Conservation (phyloP, 2,329 filamentous ascomycete species). For the Calonectria pseudoreteaudii region DNA sequence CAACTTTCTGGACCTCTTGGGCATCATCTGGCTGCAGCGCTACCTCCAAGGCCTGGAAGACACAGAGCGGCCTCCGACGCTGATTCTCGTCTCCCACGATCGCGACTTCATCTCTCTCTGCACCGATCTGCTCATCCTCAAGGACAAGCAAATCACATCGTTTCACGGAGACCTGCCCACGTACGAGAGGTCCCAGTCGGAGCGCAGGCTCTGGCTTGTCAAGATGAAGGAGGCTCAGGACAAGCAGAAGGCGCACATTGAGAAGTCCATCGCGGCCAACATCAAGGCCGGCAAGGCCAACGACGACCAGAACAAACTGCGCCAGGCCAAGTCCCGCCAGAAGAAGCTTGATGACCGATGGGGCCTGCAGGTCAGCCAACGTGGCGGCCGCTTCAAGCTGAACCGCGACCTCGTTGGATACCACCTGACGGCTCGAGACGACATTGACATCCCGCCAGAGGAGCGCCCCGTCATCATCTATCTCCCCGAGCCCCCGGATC, state of each 20-base stretch:
- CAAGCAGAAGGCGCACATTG: slow-evolving; percentile 82
- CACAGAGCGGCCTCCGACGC: slow-evolving; percentile 67
- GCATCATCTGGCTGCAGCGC: slow-evolving; percentile 86
- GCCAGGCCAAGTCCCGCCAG: slow-evolving; percentile 86
- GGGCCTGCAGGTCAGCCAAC: slow-evolving; percentile 79
- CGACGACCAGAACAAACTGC: slow-evolving; percentile 86
- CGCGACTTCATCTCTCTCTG: slow-evolving; percentile 82
- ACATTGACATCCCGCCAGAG: slow-evolving; percentile 77
- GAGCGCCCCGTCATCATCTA: slow-evolving; percentile 68
- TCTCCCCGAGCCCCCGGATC: slow-evolving; percentile 73
- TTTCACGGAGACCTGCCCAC: slow-evolving; percentile 81
- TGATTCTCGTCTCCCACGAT: slow-evolving; percentile 87
- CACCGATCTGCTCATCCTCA: slow-evolving; percentile 81
- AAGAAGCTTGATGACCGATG: slow-evolving; percentile 87
- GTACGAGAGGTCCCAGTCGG: slow-evolving; percentile 77
- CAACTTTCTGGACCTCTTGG: slow-evolving; percentile 85
- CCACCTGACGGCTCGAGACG: slow-evolving; percentile 68
- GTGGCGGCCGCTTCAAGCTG: slow-evolving; percentile 82
- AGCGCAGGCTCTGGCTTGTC: slow-evolving; percentile 74
- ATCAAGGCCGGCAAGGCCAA: slow-evolving; percentile 80
- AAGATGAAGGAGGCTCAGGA: slow-evolving; percentile 88
- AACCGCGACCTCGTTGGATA: slow-evolving; percentile 78
- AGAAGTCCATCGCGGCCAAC: slow-evolving; percentile 80
- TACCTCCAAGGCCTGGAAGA: slow-evolving; percentile 72
- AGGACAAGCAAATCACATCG: slow-evolving; percentile 76